Evolutionary conservation across 768 basidiomycete species (phyloP).

Genomic region (Ramaria sp.): DNA sequence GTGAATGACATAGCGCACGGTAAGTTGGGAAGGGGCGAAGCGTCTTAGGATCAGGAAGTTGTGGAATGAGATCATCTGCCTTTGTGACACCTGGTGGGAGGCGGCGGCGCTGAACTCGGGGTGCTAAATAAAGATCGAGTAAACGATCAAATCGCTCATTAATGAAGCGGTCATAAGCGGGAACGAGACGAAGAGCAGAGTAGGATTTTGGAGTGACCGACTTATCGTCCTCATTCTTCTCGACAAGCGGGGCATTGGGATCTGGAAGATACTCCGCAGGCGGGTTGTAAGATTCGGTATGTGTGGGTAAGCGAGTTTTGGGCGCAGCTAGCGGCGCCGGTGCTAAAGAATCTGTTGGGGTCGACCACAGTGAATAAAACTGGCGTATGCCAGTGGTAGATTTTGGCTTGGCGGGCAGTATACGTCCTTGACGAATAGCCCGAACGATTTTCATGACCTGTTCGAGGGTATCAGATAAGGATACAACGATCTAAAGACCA

Average conservation of each 20-base stretch:
- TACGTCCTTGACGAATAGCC: constrained; percentile 92
- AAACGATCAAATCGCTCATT: constrained; percentile 90
- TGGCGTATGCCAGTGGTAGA: constrained; percentile 50
- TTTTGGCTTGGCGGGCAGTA: constrained; percentile 82
- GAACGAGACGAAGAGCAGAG: constrained; percentile 76
- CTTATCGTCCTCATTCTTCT: constrained; percentile 82
- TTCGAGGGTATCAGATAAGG: neutral
- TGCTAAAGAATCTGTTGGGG: constrained; percentile 54
- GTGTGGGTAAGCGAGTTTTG: constrained; percentile 77
- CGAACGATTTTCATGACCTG: constrained; percentile 99
- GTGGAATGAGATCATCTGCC: constrained; percentile 84
- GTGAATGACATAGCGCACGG: constrained; percentile 58
- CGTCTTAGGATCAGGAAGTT: constrained; percentile 85
- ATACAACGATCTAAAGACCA: neutral
- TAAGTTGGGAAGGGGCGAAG: constrained; percentile 92
- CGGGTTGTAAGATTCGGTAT: constrained; percentile 98
- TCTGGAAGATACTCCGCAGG: constrained; percentile 93
- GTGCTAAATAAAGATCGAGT: constrained; percentile 93
- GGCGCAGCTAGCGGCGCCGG: constrained; percentile 90
- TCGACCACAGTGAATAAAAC: constrained; percentile 84
- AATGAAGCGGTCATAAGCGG: constrained; percentile 85
- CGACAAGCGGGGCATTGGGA: constrained; percentile 61
- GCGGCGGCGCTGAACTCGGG: constrained; percentile 76
- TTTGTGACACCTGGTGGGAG: constrained; percentile 62
- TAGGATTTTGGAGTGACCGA: constrained; percentile 87